Evolutionary conservation across 345 rosid genomes (phyloP), one percentile per base, ranked within the genome.

Genomic region (Mercurialis annua): DNA sequence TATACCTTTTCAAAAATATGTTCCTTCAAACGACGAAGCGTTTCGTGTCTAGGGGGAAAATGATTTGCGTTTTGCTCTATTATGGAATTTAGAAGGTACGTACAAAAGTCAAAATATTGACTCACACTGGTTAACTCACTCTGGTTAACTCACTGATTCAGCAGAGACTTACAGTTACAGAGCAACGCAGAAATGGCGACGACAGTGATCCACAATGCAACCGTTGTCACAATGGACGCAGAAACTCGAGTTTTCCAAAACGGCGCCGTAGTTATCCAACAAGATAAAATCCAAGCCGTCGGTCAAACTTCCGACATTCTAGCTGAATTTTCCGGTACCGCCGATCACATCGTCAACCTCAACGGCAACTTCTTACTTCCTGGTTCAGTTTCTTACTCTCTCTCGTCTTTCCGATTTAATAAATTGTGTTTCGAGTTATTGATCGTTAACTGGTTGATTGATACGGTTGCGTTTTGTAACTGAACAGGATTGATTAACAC

Each of bases 331-430:
- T 75, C 86, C 31, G 50, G 52, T 26, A 29, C 57, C 31, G 77
- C 84, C 55, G 62, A 68, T 29, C 82, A 79, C 27, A 71, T 75
- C 62, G 5, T 76, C 63, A 88, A 87, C 59, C 90, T 87, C 75
- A 80, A 69, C 24, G 77, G 87, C 78, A 83, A 73, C 59, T 77
- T 83, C 57, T 29, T 87, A 30, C 92, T 87, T 26, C 92, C 92
- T 4, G 89, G 92, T 82, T 38, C 67, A 29, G 24, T 15, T 26
- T 23, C 29, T 24, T 11, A 26, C 29, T 40, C 27, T 18, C 26
- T 36, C 65, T 42, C 33, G 4, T 49, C 49, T 10, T 38, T 29
- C 64, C 36, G 18, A 4, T 48, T 29, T 15, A 17, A 29, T 16
- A 14, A 11, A 16, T 24, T 27, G 24, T 57, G 18, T 42, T 12